Evolutionary conservation across 2,329 filamentous ascomycete genomes (phyloP), one percentile per base, ranked within the genome.

Genomic region (Corynespora cassiicola): DNA sequence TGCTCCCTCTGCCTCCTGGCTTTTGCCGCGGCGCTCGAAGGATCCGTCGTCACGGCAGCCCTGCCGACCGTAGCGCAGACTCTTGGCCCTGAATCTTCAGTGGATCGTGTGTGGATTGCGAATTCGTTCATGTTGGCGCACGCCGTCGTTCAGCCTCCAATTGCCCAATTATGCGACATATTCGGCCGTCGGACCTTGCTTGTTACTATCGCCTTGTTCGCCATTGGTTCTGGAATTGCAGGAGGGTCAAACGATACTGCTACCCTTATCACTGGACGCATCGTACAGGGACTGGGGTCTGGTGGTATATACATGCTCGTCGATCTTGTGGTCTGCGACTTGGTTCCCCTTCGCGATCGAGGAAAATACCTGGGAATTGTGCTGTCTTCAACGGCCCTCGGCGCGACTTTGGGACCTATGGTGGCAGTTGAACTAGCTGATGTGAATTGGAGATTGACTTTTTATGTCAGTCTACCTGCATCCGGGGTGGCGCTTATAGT

Each of bases 221-320:
- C 65, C 0, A 49, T 82, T 0, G 79, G 79, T 0, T 78, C 76
- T 36, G 75, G 72, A 0, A 62, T 83, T 6, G 69, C 64, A 23
- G 79, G 76, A 2, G 72, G 72, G 0, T 73, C 79, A 0, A 65
- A 45, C 1, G 71, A 46, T n/a, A 60, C 60, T 3, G 51, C 39
- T 0, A 74, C 72, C 59, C 61, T 85, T 2, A 78, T 85, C 16
- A 73, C 65, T 45, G 78, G 76, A 9, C 72, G 79, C 2, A 69
- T 69, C 0, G 57, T 84, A 3, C 78, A 83, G 40, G 80, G 81
- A 0, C 42, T 74, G 5, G 75, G 74, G 0, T 65, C 56, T 7
- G 74, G 68, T 1, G 74, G 75, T 0, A 60, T 73, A 44, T 65
- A 59, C 22, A 51, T 72, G 30, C 50, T 79, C 1, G 52, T 68